phyloP scores from a whole-genome alignment of 768 basidiomycete genomes.

The Boletus barrowsii region DNA sequence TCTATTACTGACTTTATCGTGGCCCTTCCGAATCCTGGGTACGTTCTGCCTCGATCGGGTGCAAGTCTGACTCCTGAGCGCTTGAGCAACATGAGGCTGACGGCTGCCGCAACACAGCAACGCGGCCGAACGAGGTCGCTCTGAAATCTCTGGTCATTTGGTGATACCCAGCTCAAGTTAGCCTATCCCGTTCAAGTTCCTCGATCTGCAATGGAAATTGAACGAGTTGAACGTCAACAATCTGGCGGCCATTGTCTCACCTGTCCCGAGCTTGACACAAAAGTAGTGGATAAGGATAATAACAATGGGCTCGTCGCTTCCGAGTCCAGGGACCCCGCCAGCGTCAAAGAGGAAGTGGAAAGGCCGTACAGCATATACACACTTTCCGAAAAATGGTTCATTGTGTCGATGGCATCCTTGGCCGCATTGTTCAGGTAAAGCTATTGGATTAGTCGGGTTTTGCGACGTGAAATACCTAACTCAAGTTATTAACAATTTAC shows the following conservation, averaged over 20 bases:
- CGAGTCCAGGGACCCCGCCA: neutral
- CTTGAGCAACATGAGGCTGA: too few species aligned
- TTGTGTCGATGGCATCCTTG: slow-evolving; percentile 58
- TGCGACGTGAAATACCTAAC: neutral
- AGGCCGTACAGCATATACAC: slow-evolving; percentile 50
- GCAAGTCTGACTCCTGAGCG: too few species aligned
- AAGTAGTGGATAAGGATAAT: neutral
- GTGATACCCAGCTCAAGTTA: neutral
- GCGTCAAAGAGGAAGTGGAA: slow-evolving; percentile 1
- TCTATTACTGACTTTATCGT: too few species aligned
- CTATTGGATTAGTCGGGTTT: neutral
- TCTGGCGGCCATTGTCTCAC: neutral
- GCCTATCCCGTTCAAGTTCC: neutral
- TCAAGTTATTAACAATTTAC: neutral
- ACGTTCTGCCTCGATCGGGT: neutral
- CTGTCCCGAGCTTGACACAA: neutral
- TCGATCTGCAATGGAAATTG: neutral
- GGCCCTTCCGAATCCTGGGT: too few species aligned
- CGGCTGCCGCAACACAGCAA: too few species aligned
- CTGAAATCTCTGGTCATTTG: neutral
- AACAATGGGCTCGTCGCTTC: neutral
- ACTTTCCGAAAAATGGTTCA: slow-evolving; percentile 61
- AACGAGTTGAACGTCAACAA: slow-evolving; percentile 3
- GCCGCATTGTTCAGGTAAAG: slow-evolving; percentile 63
- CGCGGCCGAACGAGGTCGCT: too few species aligned